Base-by-base conservation (phyloP, 2,329 filamentous ascomycete genomes). In the Cordyceps cateniannulata region DNA sequence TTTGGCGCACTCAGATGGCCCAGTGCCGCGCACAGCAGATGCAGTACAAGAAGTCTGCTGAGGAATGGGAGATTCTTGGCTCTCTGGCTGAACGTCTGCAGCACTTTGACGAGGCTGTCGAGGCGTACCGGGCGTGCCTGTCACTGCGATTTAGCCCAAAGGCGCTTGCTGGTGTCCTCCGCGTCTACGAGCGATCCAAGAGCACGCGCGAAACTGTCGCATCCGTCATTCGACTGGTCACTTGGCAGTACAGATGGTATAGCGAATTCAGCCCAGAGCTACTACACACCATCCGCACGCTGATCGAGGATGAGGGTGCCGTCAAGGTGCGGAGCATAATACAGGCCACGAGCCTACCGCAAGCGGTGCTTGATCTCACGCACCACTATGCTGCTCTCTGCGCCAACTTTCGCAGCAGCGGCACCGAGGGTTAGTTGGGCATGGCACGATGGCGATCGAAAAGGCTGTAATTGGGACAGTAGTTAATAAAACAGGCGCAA, bases 241-340 rank as follows among this genome's bases (percentile, higher is more conserved):
- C 93, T 14, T 99, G 95, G 95, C 95, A 99, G 77, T 99, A 97
- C 76, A 84, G 95, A 67, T 99, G 95, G 95, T 99, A 99, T 78
- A 97, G 93, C 61, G 95, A 99, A 83, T 99, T 99, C 77, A 97
- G 93, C 20, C 95, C 95, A 0, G 87, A 93, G 65, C 82, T 99
- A 48, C 83, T 99, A 59, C 91, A 87, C 74, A 88, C 90, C 3
- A 90, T 98, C 69, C 88, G 95, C 64, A 92, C 90, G 66, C 80
- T 99, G 66, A 99, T 99, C 71, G 95, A 98, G 75, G 93, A 97
- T 66, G 95, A 99, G 76, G 95, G 95, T 62, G 93, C 93, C 1
- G 91, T 99, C 73, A 99, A 99, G 77, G 90, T 99, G 59, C 85
- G 95, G 70, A 97, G 92, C 73, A 96, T 99, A 70, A 92, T 99